These are phyloP conservation scores for Yamadazyma akitaensis DNA, from an alignment of 805 yeast genomes.

Conservation along the genomic window DNA sequence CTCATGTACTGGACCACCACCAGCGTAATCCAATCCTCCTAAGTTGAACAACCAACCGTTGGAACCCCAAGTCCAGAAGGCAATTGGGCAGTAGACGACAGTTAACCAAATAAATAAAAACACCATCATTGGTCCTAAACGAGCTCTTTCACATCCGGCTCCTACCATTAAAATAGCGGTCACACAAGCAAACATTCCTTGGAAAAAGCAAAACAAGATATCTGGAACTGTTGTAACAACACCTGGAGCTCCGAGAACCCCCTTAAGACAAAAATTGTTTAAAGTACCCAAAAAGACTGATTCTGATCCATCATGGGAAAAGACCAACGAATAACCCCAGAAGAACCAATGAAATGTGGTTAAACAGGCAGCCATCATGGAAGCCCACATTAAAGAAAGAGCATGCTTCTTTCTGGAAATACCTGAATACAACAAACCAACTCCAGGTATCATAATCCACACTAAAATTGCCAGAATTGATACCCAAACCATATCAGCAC, in stretches of 20 bases:
- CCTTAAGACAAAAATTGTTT: slow-evolving; percentile 73
- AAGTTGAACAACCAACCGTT: slow-evolving; percentile 83
- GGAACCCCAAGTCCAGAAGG: slow-evolving; percentile 97
- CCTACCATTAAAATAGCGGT: slow-evolving; percentile 95
- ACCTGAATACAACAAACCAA: slow-evolving; percentile 91
- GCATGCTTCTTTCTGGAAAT: slow-evolving; percentile 94
- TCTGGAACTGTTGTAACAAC: slow-evolving; percentile 77
- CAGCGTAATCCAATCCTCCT: slow-evolving; percentile 94
- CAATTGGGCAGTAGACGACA: slow-evolving; percentile 92
- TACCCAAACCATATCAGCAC: slow-evolving; percentile 83
- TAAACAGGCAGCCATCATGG: slow-evolving; percentile 81
- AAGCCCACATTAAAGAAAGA: slow-evolving; percentile 90
- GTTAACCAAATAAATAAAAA: slow-evolving; percentile 93
- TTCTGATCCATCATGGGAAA: slow-evolving; percentile 59
- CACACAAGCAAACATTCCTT: slow-evolving; percentile 94
- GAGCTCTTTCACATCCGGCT: slow-evolving; percentile 96
- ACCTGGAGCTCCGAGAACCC: slow-evolving; percentile 79
- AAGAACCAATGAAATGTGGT: slow-evolving; percentile 95
- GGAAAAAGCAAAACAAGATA: slow-evolving; percentile 84
- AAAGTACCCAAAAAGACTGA: slow-evolving; percentile 77
- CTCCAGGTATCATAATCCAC: slow-evolving; percentile 96
- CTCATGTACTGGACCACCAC: slow-evolving; percentile 98
- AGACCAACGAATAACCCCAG: slow-evolving; percentile 94
- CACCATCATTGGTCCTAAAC: slow-evolving; percentile 95
- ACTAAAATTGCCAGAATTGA: slow-evolving; percentile 76